These are phyloP conservation scores for Spiraea crenata DNA, from an alignment of 331 rosid species.

Conservation along the genomic window DNA sequence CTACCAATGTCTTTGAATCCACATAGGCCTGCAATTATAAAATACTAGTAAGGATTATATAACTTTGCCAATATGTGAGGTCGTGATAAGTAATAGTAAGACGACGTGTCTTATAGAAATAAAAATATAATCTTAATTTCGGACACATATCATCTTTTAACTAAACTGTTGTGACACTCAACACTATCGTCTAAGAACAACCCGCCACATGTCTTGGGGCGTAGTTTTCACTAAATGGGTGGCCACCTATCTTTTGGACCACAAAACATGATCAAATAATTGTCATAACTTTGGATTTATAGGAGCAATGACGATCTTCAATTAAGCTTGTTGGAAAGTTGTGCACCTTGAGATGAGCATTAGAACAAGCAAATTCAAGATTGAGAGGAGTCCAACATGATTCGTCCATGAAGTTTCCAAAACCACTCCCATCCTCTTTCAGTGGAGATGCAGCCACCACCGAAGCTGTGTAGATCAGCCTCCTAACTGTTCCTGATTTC, in stretches of 20 bases:
- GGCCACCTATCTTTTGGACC: too few species aligned
- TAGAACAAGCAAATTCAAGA: constrained; percentile 22
- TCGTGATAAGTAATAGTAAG: too few species aligned
- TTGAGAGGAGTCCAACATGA: constrained; percentile 62
- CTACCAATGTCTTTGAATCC: constrained; percentile 48
- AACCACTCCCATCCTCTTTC: constrained; percentile 39
- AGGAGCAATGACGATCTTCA: background rate
- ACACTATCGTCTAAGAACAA: too few species aligned
- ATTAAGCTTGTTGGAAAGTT: background rate
- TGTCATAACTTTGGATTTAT: background rate
- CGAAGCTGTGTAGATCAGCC: constrained; percentile 48
- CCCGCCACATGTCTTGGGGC: too few species aligned
- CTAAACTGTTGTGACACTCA: too few species aligned
- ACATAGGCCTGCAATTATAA: constrained; percentile 33
- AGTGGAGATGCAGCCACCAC: constrained; percentile 47
- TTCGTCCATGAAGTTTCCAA: constrained; percentile 53
- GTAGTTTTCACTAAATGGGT: too few species aligned
- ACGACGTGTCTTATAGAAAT: too few species aligned
- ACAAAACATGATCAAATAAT: too few species aligned
- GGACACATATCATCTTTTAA: too few species aligned
- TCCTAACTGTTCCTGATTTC: constrained; percentile 43
- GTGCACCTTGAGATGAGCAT: constrained; percentile 17
- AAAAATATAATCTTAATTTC: too few species aligned
- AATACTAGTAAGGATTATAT: background rate
- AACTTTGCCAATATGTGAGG: too few species aligned